phyloP scores from a whole-genome alignment of 345 rosid species.

The Brassica rapa region DNA sequence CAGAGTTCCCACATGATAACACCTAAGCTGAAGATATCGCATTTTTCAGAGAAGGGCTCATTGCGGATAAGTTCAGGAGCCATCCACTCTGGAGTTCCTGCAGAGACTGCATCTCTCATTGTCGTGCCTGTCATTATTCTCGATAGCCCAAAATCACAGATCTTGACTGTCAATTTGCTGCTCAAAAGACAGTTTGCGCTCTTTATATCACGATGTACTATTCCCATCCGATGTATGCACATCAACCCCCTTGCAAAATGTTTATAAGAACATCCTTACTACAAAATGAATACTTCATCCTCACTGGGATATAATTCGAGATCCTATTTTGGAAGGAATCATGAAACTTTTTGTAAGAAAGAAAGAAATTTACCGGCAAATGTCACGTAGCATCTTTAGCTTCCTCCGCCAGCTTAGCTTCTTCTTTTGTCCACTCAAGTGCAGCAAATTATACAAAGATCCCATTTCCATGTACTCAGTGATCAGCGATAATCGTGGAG shows the following conservation, averaged over 20 bases:
- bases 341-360: neutral
- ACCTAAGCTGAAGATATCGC: constrained; percentile 97
- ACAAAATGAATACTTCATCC: neutral
- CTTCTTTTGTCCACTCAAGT: constrained; percentile 87
- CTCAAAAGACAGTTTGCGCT: constrained; percentile 88
- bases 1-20: constrained; percentile 99
- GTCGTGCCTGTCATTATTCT: constrained; percentile 58
- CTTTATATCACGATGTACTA: constrained; percentile 59
- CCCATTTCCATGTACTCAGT: constrained; percentile 99
- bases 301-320: neutral
- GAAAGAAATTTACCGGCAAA: constrained; percentile 71
- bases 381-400: constrained; percentile 91
- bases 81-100: constrained; percentile 45
- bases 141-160: constrained; percentile 97
- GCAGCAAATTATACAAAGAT: constrained; percentile 84
- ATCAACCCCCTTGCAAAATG: constrained; percentile 73
- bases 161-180: constrained; percentile 87
- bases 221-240: constrained; percentile 97
- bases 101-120: constrained; percentile 1
- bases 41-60: constrained; percentile 94
- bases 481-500: constrained; percentile 89
- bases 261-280: neutral
- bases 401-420: constrained; percentile 82
- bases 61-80: constrained; percentile 95
- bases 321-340: neutral